Percentiles rank a stretch among this genome's conserved stretches.
These are phyloP conservation scores for Colletotrichum godetiae DNA, from an alignment of 2,329 filamentous ascomycete genomes.

Conservation along the genomic window DNA sequence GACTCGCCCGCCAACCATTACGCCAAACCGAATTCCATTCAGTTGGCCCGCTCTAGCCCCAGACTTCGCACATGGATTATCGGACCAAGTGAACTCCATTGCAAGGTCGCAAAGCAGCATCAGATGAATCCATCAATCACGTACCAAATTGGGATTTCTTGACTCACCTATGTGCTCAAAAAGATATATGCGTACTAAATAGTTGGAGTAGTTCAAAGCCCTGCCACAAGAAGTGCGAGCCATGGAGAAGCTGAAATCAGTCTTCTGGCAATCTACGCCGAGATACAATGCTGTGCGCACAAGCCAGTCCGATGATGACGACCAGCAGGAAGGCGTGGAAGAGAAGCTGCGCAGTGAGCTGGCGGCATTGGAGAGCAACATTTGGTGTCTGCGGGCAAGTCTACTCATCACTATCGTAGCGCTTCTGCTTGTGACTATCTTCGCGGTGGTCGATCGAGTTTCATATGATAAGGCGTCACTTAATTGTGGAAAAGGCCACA, in stretches of 20 bases:
- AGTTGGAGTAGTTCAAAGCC: not conserved
- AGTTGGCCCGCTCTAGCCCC: not conserved
- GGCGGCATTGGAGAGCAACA: not conserved
- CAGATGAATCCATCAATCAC: too few species aligned
- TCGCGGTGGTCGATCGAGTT: conserved; percentile 6
- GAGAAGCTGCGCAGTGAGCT: conserved; percentile 12
- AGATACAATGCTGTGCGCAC: conserved; percentile 10
- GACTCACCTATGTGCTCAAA: too few species aligned
- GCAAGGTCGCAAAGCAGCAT: too few species aligned
- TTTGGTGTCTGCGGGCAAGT: conserved; percentile 22
- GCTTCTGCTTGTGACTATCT: not conserved
- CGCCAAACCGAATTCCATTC: not conserved
- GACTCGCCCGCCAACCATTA: not conserved
- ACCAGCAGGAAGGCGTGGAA: conserved; percentile 5
- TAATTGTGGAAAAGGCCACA: not conserved
- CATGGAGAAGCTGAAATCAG: conserved; percentile 5
- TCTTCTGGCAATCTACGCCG: not conserved
- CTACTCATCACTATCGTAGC: not conserved
- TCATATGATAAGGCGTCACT: not conserved
- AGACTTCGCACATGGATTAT: not conserved
- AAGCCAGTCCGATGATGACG: conserved; percentile 23
- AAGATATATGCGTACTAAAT: too few species aligned
- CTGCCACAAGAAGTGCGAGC: not conserved
- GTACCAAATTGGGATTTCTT: too few species aligned
- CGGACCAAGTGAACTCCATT: not conserved